Conservation (phyloP, 1,139 yeast genomes). For the Hyphopichia pseudoburtonii region DNA sequence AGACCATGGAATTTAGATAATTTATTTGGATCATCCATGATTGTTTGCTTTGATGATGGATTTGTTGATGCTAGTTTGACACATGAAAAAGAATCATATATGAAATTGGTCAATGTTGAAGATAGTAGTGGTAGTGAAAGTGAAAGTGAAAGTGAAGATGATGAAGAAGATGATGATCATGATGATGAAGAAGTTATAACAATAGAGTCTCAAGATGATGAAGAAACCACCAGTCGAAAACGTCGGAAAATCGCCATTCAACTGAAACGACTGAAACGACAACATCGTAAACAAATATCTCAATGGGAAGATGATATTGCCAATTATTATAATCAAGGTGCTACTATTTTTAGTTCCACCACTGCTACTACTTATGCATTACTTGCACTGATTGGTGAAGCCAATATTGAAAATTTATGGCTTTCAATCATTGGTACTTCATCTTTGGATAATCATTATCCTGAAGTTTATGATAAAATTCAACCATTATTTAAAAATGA, state of each 20-base stretch:
- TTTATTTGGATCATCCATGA: slow-evolving; percentile 78
- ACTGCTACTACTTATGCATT: slow-evolving; percentile 80
- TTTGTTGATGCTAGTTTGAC: slow-evolving; percentile 55
- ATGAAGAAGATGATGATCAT: slow-evolving; percentile 21
- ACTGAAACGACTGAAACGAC: slow-evolving; percentile 30
- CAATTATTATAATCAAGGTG: slow-evolving; percentile 78
- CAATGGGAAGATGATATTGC: slow-evolving; percentile 66
- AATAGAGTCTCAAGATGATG: slow-evolving; percentile 19
- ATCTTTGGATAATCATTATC: slow-evolving; percentile 71
- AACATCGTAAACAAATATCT: slow-evolving; percentile 25
- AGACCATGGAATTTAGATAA: slow-evolving; percentile 97
- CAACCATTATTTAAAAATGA: slow-evolving; percentile 81
- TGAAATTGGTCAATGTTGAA: slow-evolving; percentile 40
- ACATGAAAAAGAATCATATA: slow-evolving; percentile 58
- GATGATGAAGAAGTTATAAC: slow-evolving; percentile 16
- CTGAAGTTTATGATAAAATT: slow-evolving; percentile 71
- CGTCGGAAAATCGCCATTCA: slow-evolving; percentile 26
- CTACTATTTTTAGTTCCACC: slow-evolving; percentile 71
- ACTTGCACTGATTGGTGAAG: slow-evolving; percentile 67
- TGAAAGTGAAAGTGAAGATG: slow-evolving; percentile 28
- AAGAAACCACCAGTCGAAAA: slow-evolving; percentile 21
- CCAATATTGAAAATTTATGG: slow-evolving; percentile 71
- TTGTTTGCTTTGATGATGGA: slow-evolving; percentile 89
- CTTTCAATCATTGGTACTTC: slow-evolving; percentile 85
- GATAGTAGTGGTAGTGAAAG: slow-evolving; percentile 28